Evolutionary conservation across 2,329 filamentous ascomycete species (phyloP).

Genomic region (Ceratocystiopsis sp.): DNA sequence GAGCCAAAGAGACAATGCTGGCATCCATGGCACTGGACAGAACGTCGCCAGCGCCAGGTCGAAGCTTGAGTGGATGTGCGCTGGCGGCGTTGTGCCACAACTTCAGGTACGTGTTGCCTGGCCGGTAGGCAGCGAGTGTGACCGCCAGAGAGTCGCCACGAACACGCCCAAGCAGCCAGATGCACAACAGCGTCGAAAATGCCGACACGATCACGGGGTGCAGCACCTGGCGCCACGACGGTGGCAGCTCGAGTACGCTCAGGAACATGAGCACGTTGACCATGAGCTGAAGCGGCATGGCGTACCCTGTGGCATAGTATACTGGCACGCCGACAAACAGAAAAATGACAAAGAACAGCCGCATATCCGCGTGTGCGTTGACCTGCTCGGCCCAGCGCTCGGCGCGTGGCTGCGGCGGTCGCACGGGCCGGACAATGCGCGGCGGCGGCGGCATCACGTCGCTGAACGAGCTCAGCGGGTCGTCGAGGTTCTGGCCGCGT

Average conservation of each 20-base stretch:
- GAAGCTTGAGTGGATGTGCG: not conserved
- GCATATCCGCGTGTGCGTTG: constrained; percentile 26
- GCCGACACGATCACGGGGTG: constrained; percentile 43
- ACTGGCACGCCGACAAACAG: constrained; percentile 35
- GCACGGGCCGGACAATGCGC: constrained; percentile 13
- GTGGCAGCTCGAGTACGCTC: constrained; percentile 29
- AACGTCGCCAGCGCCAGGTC: constrained; percentile 39
- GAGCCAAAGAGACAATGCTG: constrained; percentile 38
- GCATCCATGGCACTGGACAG: constrained; percentile 38
- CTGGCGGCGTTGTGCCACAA: constrained; percentile 25
- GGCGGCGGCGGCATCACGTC: constrained; percentile 6
- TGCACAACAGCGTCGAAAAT: constrained; percentile 30
- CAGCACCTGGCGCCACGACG: constrained; percentile 30
- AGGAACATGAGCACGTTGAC: constrained; percentile 36
- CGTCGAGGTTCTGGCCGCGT: constrained; percentile 10
- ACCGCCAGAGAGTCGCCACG: constrained; percentile 22
- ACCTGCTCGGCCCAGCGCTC: constrained; percentile 32
- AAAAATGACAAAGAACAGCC: constrained; percentile 28
- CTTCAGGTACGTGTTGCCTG: constrained; percentile 32
- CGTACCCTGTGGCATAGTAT: constrained; percentile 35
- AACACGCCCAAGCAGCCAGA: constrained; percentile 35
- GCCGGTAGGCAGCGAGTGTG: constrained; percentile 31
- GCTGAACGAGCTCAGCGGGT: constrained; percentile 10
- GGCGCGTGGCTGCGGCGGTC: constrained; percentile 24
- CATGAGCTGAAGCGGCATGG: constrained; percentile 28